phyloP scores from a whole-genome alignment of 148 eudicot species.

The Camellia sinensis region DNA sequence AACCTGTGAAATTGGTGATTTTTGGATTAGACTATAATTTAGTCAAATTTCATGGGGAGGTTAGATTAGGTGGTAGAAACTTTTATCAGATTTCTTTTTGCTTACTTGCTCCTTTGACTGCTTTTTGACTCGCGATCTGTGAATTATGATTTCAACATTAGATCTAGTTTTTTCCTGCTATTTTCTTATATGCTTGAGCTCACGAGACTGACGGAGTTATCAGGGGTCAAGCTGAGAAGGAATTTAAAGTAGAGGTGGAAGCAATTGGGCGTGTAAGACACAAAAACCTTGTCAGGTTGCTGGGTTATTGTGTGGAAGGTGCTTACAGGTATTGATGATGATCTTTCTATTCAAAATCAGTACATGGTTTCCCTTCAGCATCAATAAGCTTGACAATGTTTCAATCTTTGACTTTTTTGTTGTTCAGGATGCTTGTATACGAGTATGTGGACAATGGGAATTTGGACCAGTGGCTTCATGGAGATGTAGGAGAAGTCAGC shows the following conservation, averaged over 20 bases:
- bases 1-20: conserved; percentile 3
- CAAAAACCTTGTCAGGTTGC: conserved; percentile 87
- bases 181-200: conserved; percentile 18
- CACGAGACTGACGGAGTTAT: conserved; percentile 13
- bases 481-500: conserved; percentile 90
- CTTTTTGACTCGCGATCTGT: not conserved
- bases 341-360: not conserved
- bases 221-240: conserved; percentile 99
- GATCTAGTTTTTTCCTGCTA: not conserved
- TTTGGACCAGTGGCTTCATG: conserved; percentile 96
- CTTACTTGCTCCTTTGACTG: not conserved
- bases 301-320: conserved; percentile 97
- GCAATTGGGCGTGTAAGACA: conserved; percentile 97
- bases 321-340: conserved; percentile 66
- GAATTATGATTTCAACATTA: not conserved
- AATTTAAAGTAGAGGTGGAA: conserved; percentile 96
- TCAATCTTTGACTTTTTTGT: not conserved
- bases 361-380: not conserved
- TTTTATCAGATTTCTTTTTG: conserved; percentile 11
- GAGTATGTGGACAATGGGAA: conserved; percentile 92
- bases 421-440: conserved; percentile 84
- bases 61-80: not conserved
- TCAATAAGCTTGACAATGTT: not conserved
- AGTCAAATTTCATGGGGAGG: not conserved
- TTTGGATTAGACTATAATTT: not conserved